A percentile compares a stretch with the other conserved stretches of the same genome.
Conservation (phyloP, 352 stramenopile species). For the Phytophthora cactorum region DNA sequence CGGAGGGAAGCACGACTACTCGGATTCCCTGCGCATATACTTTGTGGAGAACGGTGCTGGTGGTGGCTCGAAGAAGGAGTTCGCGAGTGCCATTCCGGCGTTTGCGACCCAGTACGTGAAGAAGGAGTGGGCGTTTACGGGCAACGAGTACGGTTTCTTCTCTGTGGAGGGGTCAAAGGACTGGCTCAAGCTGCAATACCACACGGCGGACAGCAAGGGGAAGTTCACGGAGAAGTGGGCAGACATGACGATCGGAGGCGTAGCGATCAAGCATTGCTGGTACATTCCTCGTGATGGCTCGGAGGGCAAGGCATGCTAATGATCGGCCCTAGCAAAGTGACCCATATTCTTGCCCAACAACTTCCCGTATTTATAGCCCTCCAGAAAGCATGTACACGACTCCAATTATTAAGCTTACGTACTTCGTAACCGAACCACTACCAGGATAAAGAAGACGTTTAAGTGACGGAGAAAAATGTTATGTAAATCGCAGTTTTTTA, state of each 20-base stretch:
- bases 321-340: no score
- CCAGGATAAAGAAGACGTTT: no score
- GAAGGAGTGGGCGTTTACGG: conserved; percentile 18
- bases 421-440: no score
- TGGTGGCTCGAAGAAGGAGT: conserved; percentile 22
- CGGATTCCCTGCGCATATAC: conserved; percentile 12
- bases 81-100: conserved; percentile 7
- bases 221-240: conserved; percentile 6
- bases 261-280: no score
- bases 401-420: no score
- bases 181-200: no score
- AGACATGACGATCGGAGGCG: conserved; percentile 17
- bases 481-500: no score
- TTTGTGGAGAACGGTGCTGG: conserved; percentile 30
- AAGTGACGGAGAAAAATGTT: no score
- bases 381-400: no score
- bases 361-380: no score
- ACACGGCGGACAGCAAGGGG: conserved; percentile 16
- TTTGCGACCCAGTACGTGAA: conserved; percentile 11
- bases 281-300: conserved; percentile 9
- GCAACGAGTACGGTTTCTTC: conserved; percentile 25
- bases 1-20: conserved; percentile 33
- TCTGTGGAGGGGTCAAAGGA: conserved; percentile 19
- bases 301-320: conserved; percentile 18
- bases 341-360: no score